Evolutionary conservation across 2,329 filamentous ascomycete species (phyloP).

Genomic region (Epichloe glyceriae): DNA sequence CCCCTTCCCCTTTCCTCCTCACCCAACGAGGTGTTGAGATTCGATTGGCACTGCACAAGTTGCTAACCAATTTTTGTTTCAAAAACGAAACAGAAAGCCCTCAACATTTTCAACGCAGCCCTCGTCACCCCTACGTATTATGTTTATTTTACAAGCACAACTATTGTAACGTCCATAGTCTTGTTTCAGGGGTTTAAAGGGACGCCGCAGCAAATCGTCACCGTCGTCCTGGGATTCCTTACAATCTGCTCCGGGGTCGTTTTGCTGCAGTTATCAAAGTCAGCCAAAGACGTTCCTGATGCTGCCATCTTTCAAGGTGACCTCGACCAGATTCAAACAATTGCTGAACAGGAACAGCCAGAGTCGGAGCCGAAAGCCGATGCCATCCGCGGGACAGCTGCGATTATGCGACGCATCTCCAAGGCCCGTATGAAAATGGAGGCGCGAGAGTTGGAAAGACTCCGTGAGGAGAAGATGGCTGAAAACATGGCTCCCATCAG

Average conservation of each 20-base stretch:
- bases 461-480: constrained; percentile 63
- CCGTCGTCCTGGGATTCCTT: constrained; percentile 85
- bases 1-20: too few species aligned
- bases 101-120: constrained; percentile 93
- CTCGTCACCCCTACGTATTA: constrained; percentile 98
- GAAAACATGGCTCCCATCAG: constrained; percentile 61
- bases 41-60: not conserved
- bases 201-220: constrained; percentile 64
- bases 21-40: too few species aligned
- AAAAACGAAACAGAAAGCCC: constrained; percentile 65
- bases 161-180: constrained; percentile 85
- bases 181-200: constrained; percentile 93
- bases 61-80: not conserved
- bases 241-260: constrained; percentile 90
- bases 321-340: constrained; percentile 86
- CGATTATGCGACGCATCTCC: constrained; percentile 76
- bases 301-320: constrained; percentile 84
- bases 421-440: constrained; percentile 64
- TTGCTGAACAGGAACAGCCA: constrained; percentile 90
- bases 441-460: constrained; percentile 60
- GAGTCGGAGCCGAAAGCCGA: constrained; percentile 94
- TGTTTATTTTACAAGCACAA: constrained; percentile 93
- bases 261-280: constrained; percentile 90
- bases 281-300: constrained; percentile 93
- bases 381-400: constrained; percentile 80